Evolutionary conservation across 805 yeast genomes (phyloP), one percentile per base, ranked within the genome.

Genomic region (Pichia eremophila): DNA sequence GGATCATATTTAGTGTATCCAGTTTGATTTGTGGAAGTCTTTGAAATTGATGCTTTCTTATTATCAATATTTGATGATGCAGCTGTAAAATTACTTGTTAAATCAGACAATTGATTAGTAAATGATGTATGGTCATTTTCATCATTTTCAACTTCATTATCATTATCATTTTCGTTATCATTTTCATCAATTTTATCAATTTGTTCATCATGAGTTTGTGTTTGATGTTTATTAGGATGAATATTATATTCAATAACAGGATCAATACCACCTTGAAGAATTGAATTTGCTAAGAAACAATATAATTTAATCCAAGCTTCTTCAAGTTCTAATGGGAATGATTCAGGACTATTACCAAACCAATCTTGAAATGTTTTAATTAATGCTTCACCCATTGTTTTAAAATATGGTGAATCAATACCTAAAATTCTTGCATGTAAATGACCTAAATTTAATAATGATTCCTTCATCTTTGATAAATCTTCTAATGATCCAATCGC

Each of bases 391-490:
- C 91, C 91, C 88, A 84, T 79, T 36, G 80, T 62, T 60, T 81
- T 81, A 54, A 80, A 84, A 58, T 79, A 81, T 2, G 73, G 71
- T 0, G 85, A 74, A 50, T 83, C 88, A 38, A 85, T 82, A 15
- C 86, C 87, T 51, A 86, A 67, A 44, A 86, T 80, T 54, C 95
- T 67, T 2, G 87, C 69, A 62, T 87, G 95, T 45, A 86, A 69
- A 59, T 83, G 84, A 2, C 90, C 95, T 54, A 86, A 64, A 42
- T 76, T 74, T 40, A 67, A 68, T 44, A 87, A 65, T 47, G 80
- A 81, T 27, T 73, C 82, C 56, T 83, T 81, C 54, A 85, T 65
- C 8, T 65, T 62, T 3, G 72, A 58, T 45, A 85, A 67, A 53
- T 80, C 72, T 46, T 83, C 89, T 45, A 86, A 67, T 54, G 78